A percentile compares a stretch with the other conserved stretches of the same genome.
Evolutionary conservation across 108 stramenopile species (phyloP).

Genomic region (Hondaea fermentalgiana): DNA sequence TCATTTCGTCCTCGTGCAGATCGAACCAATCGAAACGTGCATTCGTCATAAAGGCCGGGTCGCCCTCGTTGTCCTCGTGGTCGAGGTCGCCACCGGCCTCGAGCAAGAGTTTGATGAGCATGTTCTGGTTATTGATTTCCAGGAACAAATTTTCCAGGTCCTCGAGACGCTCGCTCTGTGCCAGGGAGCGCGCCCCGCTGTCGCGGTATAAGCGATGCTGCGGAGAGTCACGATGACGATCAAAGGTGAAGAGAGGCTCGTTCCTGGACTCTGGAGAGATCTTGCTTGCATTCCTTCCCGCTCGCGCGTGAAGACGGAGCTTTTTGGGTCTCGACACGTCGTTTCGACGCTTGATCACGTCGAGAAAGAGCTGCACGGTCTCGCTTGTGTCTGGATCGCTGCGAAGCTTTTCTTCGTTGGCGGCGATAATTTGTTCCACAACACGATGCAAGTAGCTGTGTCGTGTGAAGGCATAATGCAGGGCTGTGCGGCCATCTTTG

Average conservation of each 20-base stretch:
- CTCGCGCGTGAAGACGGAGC: neutral
- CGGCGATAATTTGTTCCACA: neutral
- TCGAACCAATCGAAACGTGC: slow-evolving; percentile 10
- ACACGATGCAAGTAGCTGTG: neutral
- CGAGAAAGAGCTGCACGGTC: neutral
- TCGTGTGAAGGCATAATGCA: neutral
- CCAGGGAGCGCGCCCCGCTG: too few relatives aligned
- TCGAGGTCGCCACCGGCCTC: slow-evolving; percentile 16
- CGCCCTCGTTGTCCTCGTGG: slow-evolving; percentile 5
- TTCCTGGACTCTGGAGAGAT: neutral
- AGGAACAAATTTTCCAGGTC: slow-evolving; percentile 2
- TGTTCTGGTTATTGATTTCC: slow-evolving; percentile 16
- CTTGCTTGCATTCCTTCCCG: neutral
- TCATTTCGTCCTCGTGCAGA: neutral
- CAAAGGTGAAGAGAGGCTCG: neutral
- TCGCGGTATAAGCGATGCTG: neutral
- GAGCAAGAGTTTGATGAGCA: neutral
- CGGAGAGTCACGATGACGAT: neutral
- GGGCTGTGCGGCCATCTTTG: neutral
- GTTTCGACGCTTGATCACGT: neutral
- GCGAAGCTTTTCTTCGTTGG: neutral
- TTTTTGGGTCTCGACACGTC: neutral
- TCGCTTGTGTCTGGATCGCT: neutral
- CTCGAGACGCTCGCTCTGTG: too few relatives aligned
- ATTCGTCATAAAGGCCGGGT: neutral